phyloP scores from a whole-genome alignment of 768 basidiomycete genomes.

The Rhodotorula taiwanensis region DNA sequence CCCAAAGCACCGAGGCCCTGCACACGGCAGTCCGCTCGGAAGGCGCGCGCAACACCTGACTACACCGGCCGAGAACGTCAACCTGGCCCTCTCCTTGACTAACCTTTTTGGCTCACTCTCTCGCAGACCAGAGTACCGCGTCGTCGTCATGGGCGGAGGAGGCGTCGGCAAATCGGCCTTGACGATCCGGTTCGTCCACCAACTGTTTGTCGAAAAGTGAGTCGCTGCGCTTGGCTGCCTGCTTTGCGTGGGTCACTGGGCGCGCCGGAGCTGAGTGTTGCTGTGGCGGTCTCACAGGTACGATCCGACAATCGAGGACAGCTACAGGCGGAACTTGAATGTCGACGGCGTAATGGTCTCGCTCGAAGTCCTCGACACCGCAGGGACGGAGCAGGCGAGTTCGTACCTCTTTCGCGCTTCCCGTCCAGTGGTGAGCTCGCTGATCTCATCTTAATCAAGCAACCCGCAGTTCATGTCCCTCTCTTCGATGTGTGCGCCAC shows the following conservation, averaged over 20 bases:
- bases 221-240: neutral
- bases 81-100: neutral
- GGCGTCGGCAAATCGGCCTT: constrained; percentile 64
- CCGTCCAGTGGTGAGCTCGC: no score
- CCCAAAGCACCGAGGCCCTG: no score
- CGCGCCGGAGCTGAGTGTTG: no score
- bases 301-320: constrained; percentile 81
- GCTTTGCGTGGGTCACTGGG: no score
- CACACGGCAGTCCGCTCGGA: no score
- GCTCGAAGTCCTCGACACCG: constrained; percentile 41
- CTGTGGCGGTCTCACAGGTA: constrained; percentile 20
- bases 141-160: constrained; percentile 24
- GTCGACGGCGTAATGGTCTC: constrained; percentile 38
- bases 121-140: constrained; percentile 15
- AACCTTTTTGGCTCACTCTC: neutral
- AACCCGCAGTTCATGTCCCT: constrained; percentile 41
- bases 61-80: neutral
- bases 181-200: constrained; percentile 95
- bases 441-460: no score
- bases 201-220: constrained; percentile 26
- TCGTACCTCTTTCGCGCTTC: neutral
- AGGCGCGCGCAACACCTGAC: no score
- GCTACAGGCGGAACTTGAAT: constrained; percentile 35
- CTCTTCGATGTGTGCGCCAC: constrained; percentile 28
- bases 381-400: constrained; percentile 50